Base-by-base conservation (phyloP, 768 basidiomycete species). In the Boletus rufocinnamomeus region DNA sequence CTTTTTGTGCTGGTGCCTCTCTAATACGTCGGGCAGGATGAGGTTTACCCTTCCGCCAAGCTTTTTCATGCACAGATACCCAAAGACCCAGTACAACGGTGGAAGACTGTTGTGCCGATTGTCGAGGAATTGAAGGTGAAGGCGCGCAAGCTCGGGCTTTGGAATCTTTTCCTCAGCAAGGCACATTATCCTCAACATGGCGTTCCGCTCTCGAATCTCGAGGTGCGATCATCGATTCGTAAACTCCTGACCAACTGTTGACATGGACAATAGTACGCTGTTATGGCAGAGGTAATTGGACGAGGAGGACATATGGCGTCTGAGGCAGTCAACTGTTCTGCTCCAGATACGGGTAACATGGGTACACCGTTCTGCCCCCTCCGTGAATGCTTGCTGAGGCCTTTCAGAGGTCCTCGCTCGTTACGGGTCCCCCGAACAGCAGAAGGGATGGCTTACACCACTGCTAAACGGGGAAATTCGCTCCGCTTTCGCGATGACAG, bases 261-360 rank as follows among this genome's bases (percentile, higher is more conserved):
- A 46, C 35, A 27, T 11, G 10, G n/a, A 47, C 14, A 4, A 49
- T 63, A 95, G 93, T 98, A 99, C 72, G 93, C 91, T 40, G 89
- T 98, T 30, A 97, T 98, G 88, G 95, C 95, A n/a, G 96, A 97
- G 74, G 75, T 97, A 45, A 82, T 98, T 63, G 95, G 95, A 5
- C 85, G 93, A 56, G 87, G 83, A 23, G 88, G 89, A 10, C 87
- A 87, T 62, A 75, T 95, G 50, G 93, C 89, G 3, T 86, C 95
- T 23, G 88, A 98, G 76, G 85, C 83, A 14, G 86, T 91, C 56
- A 99, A 99, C 69, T 98, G 95, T 75, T 87, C 95, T 27, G 95
- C 95, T 16, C 96, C 96, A 32, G 96, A 98, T 74, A 98, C 96
- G 17, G 96, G 95, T 2, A 98, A 98, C 73, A 98, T 98, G 95